phyloP scores from a whole-genome alignment of 352 stramenopile genomes.

The Globisporangium cylindrosporum region DNA sequence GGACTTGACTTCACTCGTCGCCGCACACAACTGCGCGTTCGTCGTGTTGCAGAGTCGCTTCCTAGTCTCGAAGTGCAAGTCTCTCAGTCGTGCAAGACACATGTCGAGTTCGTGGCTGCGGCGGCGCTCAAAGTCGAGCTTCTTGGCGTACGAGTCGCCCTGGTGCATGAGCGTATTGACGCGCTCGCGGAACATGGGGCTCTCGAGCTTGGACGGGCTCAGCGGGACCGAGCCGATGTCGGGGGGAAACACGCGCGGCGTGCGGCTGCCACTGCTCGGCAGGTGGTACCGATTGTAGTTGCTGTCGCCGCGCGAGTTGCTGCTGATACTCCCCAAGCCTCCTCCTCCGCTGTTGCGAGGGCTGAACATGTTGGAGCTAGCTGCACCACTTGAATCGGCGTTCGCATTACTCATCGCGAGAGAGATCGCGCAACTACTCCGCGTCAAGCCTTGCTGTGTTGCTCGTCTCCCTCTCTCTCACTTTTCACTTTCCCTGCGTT shows the following conservation, averaged over 20 bases:
- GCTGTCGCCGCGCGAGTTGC: conserved; percentile 7
- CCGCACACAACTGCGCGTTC: conserved; percentile 43
- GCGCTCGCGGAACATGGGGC: conserved; percentile 66
- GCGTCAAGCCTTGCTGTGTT: too few species aligned
- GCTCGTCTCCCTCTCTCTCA: too few species aligned
- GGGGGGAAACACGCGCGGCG: conserved; percentile 52
- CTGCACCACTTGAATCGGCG: not conserved
- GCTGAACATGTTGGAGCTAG: conserved; percentile 17
- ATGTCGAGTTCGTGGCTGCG: conserved; percentile 51
- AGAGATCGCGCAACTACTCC: not conserved
- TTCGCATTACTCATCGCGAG: conserved; percentile 18
- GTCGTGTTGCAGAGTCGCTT: conserved; percentile 49
- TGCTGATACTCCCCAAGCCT: not conserved
- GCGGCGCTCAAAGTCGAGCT: conserved; percentile 54
- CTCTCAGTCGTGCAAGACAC: conserved; percentile 27
- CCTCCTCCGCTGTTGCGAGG: conserved; percentile 7
- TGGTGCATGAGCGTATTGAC: conserved; percentile 68
- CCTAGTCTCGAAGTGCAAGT: conserved; percentile 49
- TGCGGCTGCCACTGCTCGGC: conserved; percentile 28
- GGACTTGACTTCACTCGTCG: conserved; percentile 54
- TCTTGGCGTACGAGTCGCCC: conserved; percentile 70
- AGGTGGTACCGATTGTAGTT: conserved; percentile 40
- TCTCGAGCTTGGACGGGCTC: conserved; percentile 69
- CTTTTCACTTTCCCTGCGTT: too few species aligned
- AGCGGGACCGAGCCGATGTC: conserved; percentile 53